phyloP scores from a whole-genome alignment of 179 eudicot species.

The Carnegiea gigantea region DNA sequence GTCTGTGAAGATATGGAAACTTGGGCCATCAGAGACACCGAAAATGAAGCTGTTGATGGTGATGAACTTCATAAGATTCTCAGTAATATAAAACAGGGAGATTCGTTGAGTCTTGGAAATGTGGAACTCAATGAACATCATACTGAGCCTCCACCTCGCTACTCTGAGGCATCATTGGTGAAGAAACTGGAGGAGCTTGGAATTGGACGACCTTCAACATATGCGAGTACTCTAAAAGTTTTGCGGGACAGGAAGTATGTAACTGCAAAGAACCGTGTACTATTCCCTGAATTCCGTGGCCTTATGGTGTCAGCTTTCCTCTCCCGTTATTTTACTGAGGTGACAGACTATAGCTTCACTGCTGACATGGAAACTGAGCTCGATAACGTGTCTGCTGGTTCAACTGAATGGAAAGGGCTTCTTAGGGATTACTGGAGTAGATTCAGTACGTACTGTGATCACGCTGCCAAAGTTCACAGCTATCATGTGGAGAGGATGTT shows the following conservation, averaged over 20 bases:
- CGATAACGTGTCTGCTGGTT: slow-evolving; percentile 88
- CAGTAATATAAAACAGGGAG: slow-evolving; percentile 49
- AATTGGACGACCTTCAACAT: slow-evolving; percentile 96
- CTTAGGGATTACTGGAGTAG: slow-evolving; percentile 86
- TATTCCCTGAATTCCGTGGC: slow-evolving; percentile 94
- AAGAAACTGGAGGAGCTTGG: slow-evolving; percentile 96
- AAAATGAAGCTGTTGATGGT: slow-evolving; percentile 43
- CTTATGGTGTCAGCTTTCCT: slow-evolving; percentile 97
- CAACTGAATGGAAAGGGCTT: slow-evolving; percentile 96
- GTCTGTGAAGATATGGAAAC: slow-evolving; percentile 72
- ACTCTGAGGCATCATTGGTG: slow-evolving; percentile 77
- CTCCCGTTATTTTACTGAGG: slow-evolving; percentile 81
- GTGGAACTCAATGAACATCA: slow-evolving; percentile 68
- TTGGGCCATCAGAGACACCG: slow-evolving; percentile 44
- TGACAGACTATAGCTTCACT: slow-evolving; percentile 87
- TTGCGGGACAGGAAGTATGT: slow-evolving; percentile 88
- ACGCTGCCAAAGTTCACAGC: slow-evolving; percentile 59
- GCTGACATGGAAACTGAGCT: slow-evolving; percentile 98
- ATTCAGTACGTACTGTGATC: slow-evolving; percentile 73
- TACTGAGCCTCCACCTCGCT: slow-evolving; percentile 88
- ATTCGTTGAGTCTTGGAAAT: slow-evolving; percentile 49
- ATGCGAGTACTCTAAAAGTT: slow-evolving; percentile 79
- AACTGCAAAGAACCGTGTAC: slow-evolving; percentile 49
- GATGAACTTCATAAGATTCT: slow-evolving; percentile 47
- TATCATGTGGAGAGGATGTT: slow-evolving; percentile 97